These are phyloP conservation scores for Aspergillus fijiensis DNA, from an alignment of 2,329 filamentous ascomycete species.

Conservation along the genomic window DNA sequence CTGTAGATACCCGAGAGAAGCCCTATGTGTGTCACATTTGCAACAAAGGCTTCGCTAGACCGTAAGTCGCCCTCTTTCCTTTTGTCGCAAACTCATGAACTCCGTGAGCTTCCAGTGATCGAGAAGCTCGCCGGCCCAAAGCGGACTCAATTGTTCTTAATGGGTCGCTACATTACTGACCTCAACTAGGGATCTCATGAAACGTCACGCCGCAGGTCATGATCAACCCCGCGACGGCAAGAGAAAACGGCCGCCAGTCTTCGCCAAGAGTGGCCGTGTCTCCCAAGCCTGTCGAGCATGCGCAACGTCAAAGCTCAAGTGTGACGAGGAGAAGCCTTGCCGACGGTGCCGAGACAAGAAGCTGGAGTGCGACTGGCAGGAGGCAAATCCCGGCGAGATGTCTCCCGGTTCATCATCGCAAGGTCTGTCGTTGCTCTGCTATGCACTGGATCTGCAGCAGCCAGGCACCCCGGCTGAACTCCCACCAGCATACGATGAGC, in stretches of 20 bases:
- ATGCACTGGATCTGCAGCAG: background rate
- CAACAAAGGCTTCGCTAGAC: conserved; percentile 33
- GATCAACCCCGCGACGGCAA: conserved; percentile 38
- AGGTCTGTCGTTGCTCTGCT: conserved; percentile 6
- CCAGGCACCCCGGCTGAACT: background rate
- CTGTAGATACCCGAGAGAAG: conserved; percentile 30
- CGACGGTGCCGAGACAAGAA: conserved; percentile 52
- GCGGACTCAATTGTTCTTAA: too few relatives aligned
- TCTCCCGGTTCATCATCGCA: conserved; percentile 20
- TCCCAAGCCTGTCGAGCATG: conserved; percentile 55
- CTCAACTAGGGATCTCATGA: conserved; percentile 46
- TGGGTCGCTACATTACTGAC: background rate
- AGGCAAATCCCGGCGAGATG: conserved; percentile 15
- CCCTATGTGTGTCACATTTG: conserved; percentile 35
- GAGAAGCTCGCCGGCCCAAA: too few relatives aligned
- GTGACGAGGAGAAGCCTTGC: conserved; percentile 56
- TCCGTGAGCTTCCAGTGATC: too few relatives aligned
- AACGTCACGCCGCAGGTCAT: conserved; percentile 48
- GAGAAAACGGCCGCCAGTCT: conserved; percentile 20
- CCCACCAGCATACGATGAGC: conserved; percentile 2
- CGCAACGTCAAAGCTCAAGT: conserved; percentile 53
- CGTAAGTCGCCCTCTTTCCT: conserved; percentile 19
- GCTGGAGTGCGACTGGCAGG: conserved; percentile 44
- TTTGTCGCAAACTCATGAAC: background rate
- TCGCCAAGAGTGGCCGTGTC: conserved; percentile 37